A percentile compares a stretch with the other conserved stretches of the same genome.
phyloP scores from a whole-genome alignment of 768 basidiomycete species.

The Chalciporus pseudorubinellus region DNA sequence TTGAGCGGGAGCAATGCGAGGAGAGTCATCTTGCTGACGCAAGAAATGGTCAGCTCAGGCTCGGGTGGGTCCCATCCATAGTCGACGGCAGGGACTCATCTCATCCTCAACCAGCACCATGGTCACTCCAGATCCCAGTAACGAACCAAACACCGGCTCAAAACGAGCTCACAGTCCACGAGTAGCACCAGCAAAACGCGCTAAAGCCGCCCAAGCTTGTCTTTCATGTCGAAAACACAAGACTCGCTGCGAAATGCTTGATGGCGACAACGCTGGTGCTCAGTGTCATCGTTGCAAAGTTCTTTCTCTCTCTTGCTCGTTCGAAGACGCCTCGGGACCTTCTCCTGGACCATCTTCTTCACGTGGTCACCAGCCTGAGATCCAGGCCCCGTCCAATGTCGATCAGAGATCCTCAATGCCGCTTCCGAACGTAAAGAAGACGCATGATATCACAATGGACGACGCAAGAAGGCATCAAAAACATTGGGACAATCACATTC shows the following conservation, averaged over 20 bases:
- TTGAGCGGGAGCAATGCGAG: background rate
- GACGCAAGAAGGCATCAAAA: conserved; percentile 20
- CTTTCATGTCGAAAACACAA: conserved; percentile 47
- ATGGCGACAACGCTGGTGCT: conserved; percentile 33
- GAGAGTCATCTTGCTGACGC: background rate
- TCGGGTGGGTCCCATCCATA: too few relatives aligned
- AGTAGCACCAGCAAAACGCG: conserved; percentile 34
- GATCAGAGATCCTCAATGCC: conserved; percentile 27
- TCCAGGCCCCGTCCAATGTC: conserved; percentile 14
- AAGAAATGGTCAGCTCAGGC: conserved; percentile 9
- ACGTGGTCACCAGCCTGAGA: conserved; percentile 21
- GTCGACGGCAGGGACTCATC: too few relatives aligned
- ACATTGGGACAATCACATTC: conserved; percentile 18
- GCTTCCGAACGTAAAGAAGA: conserved; percentile 15
- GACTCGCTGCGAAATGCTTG: conserved; percentile 50
- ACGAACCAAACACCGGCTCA: conserved; percentile 23
- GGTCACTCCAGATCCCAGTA: conserved; percentile 13
- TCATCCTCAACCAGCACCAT: conserved; percentile 13
- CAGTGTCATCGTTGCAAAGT: conserved; percentile 52
- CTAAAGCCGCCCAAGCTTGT: conserved; percentile 46
- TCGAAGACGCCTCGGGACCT: conserved; percentile 33
- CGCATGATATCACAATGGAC: conserved; percentile 21
- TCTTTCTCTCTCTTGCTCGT: conserved; percentile 45
- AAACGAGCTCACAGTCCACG: conserved; percentile 35
- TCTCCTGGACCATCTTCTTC: conserved; percentile 16